Evolutionary conservation across 2,329 filamentous ascomycete genomes (phyloP).

Genomic region (Aspergillaceae sp.): DNA sequence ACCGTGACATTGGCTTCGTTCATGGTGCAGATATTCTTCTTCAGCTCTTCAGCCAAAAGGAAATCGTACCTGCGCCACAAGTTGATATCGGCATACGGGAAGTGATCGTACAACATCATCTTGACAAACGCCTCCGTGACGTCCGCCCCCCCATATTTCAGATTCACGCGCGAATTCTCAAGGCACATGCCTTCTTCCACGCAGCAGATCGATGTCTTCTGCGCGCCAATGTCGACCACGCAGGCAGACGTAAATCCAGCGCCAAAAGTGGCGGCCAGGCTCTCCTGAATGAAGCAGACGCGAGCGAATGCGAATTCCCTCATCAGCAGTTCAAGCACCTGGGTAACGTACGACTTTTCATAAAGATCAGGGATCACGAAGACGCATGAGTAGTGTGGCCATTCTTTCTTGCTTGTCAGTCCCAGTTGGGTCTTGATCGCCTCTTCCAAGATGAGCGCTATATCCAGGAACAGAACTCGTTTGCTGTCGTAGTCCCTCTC

Average conservation of each 20-base stretch:
- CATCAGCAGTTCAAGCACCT: conserved; percentile 75
- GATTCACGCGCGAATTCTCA: conserved; percentile 87
- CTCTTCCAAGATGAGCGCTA: conserved; percentile 77
- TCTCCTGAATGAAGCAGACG: conserved; percentile 93
- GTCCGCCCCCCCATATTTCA: conserved; percentile 88
- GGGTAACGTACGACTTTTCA: conserved; percentile 84
- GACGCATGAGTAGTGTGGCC: conserved; percentile 89
- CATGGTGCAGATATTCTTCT: conserved; percentile 87
- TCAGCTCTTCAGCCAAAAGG: conserved; percentile 86
- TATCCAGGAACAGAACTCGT: conserved; percentile 74
- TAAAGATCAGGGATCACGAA: conserved; percentile 95
- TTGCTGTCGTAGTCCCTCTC: conserved; percentile 78
- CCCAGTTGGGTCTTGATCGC: conserved; percentile 80
- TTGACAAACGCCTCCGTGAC: conserved; percentile 92
- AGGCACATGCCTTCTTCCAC: conserved; percentile 93
- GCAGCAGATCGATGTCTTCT: conserved; percentile 95
- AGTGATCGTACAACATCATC: conserved; percentile 96
- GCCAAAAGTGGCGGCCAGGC: conserved; percentile 86
- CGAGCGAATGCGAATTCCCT: conserved; percentile 81
- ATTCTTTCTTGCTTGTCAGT: conserved; percentile 66
- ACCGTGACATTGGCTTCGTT: conserved; percentile 83
- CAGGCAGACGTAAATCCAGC: conserved; percentile 91
- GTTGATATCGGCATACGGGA: conserved; percentile 93
- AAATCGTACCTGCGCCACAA: conserved; percentile 84
- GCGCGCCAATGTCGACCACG: conserved; percentile 90